A percentile compares a stretch with the other conserved stretches of the same genome.
phyloP scores from a whole-genome alignment of 305 asterid species.

The Fraxinus albicans region DNA sequence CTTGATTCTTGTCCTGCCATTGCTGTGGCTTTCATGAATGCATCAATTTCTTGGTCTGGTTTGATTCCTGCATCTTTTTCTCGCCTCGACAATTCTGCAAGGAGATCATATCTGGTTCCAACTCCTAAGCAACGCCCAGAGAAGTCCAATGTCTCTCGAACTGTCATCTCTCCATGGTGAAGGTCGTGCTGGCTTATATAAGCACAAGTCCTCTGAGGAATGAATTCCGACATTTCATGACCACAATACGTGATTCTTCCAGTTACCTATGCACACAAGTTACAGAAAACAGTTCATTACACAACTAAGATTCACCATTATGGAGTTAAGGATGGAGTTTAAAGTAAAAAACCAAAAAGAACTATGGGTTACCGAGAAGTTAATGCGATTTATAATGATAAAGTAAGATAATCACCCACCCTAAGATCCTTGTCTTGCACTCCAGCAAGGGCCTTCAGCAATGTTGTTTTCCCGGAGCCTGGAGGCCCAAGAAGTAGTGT shows the following conservation, averaged over 20 bases:
- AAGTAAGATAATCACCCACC: conserved; percentile 24
- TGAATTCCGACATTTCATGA: conserved; percentile 42
- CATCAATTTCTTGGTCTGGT: conserved; percentile 47
- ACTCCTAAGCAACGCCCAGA: conserved; percentile 49
- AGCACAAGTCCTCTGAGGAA: conserved; percentile 47
- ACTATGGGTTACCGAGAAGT: background rate
- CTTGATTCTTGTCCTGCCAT: conserved; percentile 43
- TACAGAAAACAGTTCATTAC: background rate
- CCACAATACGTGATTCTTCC: conserved; percentile 49
- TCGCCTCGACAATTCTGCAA: conserved; percentile 40
- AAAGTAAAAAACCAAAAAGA: background rate
- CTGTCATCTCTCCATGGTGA: conserved; percentile 56
- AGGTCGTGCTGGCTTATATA: conserved; percentile 48
- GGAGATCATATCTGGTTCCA: conserved; percentile 43
- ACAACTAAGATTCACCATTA: background rate
- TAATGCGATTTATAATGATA: background rate
- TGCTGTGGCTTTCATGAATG: conserved; percentile 50
- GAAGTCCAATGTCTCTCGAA: conserved; percentile 41
- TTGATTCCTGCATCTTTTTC: conserved; percentile 46
- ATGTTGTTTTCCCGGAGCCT: conserved; percentile 40
- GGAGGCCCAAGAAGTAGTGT: conserved; percentile 54
- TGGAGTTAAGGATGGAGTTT: background rate
- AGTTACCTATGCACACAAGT: conserved; percentile 21
- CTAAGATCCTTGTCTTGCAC: conserved; percentile 36
- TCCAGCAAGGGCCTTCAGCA: conserved; percentile 44